Evolutionary conservation across 129 eudicot genomes (phyloP).

Genomic region (Centella asiatica): DNA sequence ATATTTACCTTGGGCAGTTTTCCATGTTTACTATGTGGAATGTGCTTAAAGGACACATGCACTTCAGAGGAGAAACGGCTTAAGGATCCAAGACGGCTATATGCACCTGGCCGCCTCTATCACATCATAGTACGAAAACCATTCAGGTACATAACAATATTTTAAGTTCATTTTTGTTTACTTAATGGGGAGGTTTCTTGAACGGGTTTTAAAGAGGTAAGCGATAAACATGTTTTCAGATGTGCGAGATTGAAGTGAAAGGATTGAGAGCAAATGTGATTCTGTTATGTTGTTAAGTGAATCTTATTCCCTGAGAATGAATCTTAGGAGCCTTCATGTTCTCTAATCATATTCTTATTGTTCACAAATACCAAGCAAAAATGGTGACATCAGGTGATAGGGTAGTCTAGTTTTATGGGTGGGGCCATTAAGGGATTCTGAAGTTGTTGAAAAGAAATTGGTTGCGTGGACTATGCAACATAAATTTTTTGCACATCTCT

Average conservation of each 20-base stretch:
- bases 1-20: conserved; percentile 38
- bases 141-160: conserved; percentile 47
- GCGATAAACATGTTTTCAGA: no score
- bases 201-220: background rate
- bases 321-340: background rate
- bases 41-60: conserved; percentile 92
- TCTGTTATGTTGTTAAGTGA: background rate
- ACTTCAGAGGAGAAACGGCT: conserved; percentile 77
- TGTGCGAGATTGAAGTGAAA: background rate
- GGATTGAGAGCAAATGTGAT: background rate
- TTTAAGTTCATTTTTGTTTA: background rate
- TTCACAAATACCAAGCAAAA: background rate
- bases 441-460: background rate
- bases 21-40: conserved; percentile 82
- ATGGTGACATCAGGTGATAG: background rate
- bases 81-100: conserved; percentile 87
- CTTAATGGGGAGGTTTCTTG: background rate
- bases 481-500: no score
- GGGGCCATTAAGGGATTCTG: background rate
- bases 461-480: no score
- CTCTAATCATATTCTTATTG: background rate
- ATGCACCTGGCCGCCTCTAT: conserved; percentile 98
- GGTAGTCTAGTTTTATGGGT: no score
- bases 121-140: conserved; percentile 94
- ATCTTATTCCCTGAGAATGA: background rate